Evolutionary conservation across 495 filamentous ascomycete species (phyloP).

Genomic region (Apiosordaria backusii): DNA sequence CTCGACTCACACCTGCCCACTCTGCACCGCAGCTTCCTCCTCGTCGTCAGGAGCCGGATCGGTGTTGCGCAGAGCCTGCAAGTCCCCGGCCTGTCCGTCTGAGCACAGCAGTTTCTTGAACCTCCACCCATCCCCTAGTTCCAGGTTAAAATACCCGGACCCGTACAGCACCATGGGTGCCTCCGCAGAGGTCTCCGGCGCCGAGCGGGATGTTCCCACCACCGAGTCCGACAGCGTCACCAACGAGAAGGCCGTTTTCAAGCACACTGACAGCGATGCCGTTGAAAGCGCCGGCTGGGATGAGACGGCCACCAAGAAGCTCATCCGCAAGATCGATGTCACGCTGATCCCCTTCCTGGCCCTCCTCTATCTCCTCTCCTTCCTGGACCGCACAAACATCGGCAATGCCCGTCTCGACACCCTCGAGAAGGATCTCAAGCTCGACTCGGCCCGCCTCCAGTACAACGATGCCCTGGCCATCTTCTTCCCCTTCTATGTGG

Average conservation of each 20-base stretch:
- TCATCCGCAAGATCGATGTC: slow-evolving; percentile 50
- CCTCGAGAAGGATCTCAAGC: slow-evolving; percentile 57
- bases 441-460: slow-evolving; percentile 51
- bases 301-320: slow-evolving; percentile 33
- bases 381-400: slow-evolving; percentile 73
- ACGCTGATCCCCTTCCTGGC: slow-evolving; percentile 52
- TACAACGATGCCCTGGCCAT: slow-evolving; percentile 71
- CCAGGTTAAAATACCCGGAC: not conserved
- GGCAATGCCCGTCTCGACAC: slow-evolving; percentile 78
- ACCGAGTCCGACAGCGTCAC: slow-evolving; percentile 32
- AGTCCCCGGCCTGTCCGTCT: not conserved
- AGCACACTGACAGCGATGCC: slow-evolving; percentile 16
- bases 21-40: not conserved
- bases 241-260: slow-evolving; percentile 28
- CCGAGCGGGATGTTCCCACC: slow-evolving; percentile 23
- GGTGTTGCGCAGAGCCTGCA: not conserved
- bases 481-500: slow-evolving; percentile 81
- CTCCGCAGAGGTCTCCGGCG: slow-evolving; percentile 25
- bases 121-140: not conserved
- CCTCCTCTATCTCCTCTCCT: slow-evolving; percentile 60
- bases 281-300: slow-evolving; percentile 31
- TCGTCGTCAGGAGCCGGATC: slow-evolving; percentile 3
- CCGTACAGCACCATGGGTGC: slow-evolving; percentile 22
- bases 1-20: not conserved
- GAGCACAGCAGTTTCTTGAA: slow-evolving; percentile 1